phyloP scores from a whole-genome alignment of 768 basidiomycete species.

The Boletellus ananas region DNA sequence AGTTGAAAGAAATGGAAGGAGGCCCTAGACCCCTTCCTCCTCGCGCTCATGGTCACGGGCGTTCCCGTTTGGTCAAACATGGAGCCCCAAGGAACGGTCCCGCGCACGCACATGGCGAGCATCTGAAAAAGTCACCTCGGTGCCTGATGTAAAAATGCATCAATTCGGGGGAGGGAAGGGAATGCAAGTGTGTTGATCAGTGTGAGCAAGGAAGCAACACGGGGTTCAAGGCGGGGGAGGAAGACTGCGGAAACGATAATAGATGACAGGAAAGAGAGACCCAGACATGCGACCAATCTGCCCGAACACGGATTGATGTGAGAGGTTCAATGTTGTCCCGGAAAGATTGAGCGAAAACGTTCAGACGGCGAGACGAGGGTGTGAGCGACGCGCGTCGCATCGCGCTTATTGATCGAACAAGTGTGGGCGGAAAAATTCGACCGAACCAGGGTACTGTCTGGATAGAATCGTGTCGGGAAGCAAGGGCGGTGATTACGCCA shows the following conservation, averaged over 20 bases:
- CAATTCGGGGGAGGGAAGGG: not conserved
- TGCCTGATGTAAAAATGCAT: conserved; percentile 1
- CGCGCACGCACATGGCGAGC: not conserved
- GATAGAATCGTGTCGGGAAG: conserved; percentile 5
- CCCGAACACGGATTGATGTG: not conserved
- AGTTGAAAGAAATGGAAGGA: too few species aligned
- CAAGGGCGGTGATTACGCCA: conserved; percentile 20
- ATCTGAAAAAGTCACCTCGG: not conserved
- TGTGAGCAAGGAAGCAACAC: not conserved
- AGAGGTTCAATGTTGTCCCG: not conserved
- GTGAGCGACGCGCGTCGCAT: not conserved
- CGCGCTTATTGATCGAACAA: conserved; percentile 2
- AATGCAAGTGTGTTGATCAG: not conserved
- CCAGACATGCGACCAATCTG: not conserved
- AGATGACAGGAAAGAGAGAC: not conserved
- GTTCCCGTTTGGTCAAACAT: too few species aligned
- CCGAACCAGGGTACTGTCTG: conserved; percentile 10
- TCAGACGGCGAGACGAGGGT: conserved; percentile 1
- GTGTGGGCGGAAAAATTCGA: conserved; percentile 3
- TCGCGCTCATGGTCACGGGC: too few species aligned
- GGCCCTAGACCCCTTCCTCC: too few species aligned
- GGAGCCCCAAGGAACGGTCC: not conserved
- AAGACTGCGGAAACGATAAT: not conserved
- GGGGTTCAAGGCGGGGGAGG: not conserved
- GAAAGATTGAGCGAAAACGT: not conserved